A percentile compares a stretch with the other conserved stretches of the same genome.
phyloP scores from a whole-genome alignment of 805 yeast genomes.

The Kodamaea sagamina region DNA sequence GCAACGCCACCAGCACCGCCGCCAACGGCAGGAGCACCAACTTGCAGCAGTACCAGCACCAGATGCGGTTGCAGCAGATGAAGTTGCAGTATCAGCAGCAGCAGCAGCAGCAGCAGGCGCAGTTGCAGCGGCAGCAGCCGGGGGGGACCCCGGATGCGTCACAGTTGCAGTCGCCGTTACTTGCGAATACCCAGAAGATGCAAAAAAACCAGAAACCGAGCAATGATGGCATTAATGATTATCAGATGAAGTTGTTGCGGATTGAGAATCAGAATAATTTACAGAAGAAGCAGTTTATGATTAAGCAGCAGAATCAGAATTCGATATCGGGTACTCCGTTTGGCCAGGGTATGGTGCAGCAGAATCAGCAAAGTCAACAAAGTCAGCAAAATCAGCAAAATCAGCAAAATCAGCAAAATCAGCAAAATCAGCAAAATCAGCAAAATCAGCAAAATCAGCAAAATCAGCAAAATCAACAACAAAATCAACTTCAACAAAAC shows the following conservation, averaged over 20 bases:
- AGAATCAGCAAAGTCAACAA: no score
- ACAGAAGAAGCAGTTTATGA: slow-evolving; percentile 21
- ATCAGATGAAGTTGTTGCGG: slow-evolving; percentile 21
- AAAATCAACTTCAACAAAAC: no score
- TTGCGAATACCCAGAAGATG: slow-evolving; percentile 7
- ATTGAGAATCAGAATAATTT: slow-evolving; percentile 20
- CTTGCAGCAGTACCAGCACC: slow-evolving; percentile 19
- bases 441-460: no score
- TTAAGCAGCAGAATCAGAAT: slow-evolving; percentile 16
- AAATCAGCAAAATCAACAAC: no score
- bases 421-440: no score
- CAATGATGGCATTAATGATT: slow-evolving; percentile 18
- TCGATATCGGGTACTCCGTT: no score
- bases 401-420: no score
- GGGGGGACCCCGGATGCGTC: not conserved
- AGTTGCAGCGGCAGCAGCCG: slow-evolving; percentile 7
- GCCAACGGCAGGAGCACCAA: slow-evolving; percentile 6
- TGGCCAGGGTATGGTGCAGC: no score
- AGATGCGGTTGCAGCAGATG: slow-evolving; percentile 20
- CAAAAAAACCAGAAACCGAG: slow-evolving; percentile 8
- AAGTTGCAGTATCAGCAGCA: slow-evolving; percentile 19
- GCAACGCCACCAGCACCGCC: slow-evolving; percentile 8
- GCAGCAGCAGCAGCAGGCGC: slow-evolving; percentile 6
- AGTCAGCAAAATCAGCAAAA: no score
- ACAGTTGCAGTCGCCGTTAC: slow-evolving; percentile 12